Evolutionary conservation across 139 green algal species (phyloP), one percentile per base, ranked within the genome.

Genomic region (Chloropicon primus): DNA sequence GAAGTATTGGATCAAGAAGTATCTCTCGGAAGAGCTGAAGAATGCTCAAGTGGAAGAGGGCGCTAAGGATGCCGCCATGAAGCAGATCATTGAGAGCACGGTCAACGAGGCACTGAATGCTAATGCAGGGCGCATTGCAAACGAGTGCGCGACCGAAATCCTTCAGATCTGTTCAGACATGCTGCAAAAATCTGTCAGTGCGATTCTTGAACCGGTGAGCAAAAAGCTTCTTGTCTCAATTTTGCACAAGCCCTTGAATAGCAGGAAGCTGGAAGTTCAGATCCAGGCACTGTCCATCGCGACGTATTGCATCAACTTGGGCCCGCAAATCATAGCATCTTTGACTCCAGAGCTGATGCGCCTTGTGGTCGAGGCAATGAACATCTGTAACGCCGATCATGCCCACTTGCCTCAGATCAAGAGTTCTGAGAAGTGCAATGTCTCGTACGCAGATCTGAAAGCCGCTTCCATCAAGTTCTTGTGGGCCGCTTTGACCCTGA

Each of bases 391-490:
- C 25, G 73, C 73, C 24, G 73, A 76, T 2, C 25, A 76, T 27
- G 73, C 73, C 73, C 27, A 76, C n/a, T 25, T 76, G 24, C 22
- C 73, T 24, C 25, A 27, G 73, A 27, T 54, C 73, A 76, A 54
- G 73, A 76, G 41, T 17, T 62, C 41, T 5, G 41, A 62, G 17
- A 62, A 62, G 41, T 62, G 41, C 41, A 62, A 62, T 17, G 41
- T 62, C 17, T 62, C 41, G 10, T 62, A 62, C 41, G 41, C 41
- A n/a, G 41, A 62, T 17, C 41, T 62, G 10, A 62, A 62, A 17
- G 41, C 41, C 41, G 83, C 86, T 0, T 95, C 88, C 85, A 86
- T 97, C 72, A 80, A 94, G 62, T 85, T 97, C 41, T 81, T 97
- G 75, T 87, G 82, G 22, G 89, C 86, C 1, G 82, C 89, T 2